A percentile compares a stretch with the other conserved stretches of the same genome.
phyloP scores from a whole-genome alignment of 352 stramenopile genomes.

The Sclerospora graminicola region DNA sequence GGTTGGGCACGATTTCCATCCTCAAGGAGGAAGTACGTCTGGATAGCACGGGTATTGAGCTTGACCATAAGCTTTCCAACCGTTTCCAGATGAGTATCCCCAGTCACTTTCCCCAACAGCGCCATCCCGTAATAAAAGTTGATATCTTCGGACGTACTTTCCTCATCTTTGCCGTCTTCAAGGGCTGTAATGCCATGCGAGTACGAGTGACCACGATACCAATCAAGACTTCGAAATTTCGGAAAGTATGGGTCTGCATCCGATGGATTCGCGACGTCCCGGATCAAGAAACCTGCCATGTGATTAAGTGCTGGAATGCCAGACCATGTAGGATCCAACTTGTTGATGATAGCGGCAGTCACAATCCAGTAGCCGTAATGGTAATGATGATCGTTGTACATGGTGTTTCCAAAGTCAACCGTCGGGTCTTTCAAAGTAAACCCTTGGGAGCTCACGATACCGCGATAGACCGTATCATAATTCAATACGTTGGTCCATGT shows the following conservation, averaged over 20 bases:
- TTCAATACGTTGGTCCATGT: constrained; percentile 30
- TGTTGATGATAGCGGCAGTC: constrained; percentile 29
- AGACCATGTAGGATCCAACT: constrained; percentile 29
- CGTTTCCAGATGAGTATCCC: constrained; percentile 21
- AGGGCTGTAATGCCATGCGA: too few species aligned
- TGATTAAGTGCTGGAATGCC: constrained; percentile 24
- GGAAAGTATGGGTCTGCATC: constrained; percentile 27
- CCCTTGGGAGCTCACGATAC: constrained; percentile 34
- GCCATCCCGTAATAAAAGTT: constrained; percentile 37
- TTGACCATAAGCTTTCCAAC: constrained; percentile 39
- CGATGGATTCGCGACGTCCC: constrained; percentile 35
- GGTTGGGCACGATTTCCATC: constrained; percentile 31
- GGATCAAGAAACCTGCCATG: constrained; percentile 26
- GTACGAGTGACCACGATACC: constrained; percentile 38
- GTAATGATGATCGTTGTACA: too few species aligned
- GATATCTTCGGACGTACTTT: constrained; percentile 42
- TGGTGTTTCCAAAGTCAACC: too few species aligned
- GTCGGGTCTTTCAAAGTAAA: constrained; percentile 29
- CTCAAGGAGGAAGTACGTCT: constrained; percentile 43
- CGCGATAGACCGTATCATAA: constrained; percentile 38
- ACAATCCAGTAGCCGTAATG: too few species aligned
- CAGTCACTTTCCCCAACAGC: constrained; percentile 27
- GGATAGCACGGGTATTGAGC: constrained; percentile 31
- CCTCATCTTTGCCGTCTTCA: constrained; percentile 33
- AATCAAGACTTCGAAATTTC: constrained; percentile 37